Percentiles rank a stretch among this genome's conserved stretches.
Evolutionary conservation across 257 asterid species (phyloP).

Genomic region (Orobanche coerulescens): DNA sequence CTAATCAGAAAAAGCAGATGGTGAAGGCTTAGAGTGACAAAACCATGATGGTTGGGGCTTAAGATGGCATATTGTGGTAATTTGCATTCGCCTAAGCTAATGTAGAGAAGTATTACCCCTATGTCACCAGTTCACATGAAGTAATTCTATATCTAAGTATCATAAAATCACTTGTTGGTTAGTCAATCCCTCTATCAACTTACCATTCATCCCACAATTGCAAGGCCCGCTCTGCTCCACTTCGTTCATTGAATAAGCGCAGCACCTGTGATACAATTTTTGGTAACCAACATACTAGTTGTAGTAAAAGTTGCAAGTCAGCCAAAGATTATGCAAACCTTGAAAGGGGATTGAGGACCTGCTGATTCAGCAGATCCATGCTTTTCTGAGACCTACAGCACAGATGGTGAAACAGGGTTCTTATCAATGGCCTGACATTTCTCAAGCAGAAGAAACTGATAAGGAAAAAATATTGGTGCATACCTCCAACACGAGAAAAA

Average conservation of each 20-base stretch:
- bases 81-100: neutral
- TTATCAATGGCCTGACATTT: conserved; percentile 10
- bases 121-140: neutral
- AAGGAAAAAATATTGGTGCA: conserved; percentile 16
- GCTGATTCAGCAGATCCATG: conserved; percentile 35
- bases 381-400: conserved; percentile 62
- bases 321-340: conserved; percentile 44
- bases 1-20: conserved; percentile 5
- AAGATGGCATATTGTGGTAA: conserved; percentile 17
- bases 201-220: conserved; percentile 90
- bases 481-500: conserved; percentile 92
- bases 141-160: conserved; percentile 11
- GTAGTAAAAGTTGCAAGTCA: conserved; percentile 18
- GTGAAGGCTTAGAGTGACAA: conserved; percentile 9
- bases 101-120: neutral
- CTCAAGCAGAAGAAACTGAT: conserved; percentile 9
- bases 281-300: conserved; percentile 15
- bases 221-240: conserved; percentile 69
- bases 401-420: conserved; percentile 14
- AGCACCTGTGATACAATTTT: conserved; percentile 42
- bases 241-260: conserved; percentile 78
- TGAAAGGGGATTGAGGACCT: conserved; percentile 43
- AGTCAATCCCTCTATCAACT: conserved; percentile 17
- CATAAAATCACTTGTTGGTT: conserved; percentile 7
- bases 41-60: conserved; percentile 8